These are phyloP conservation scores for Dactylellina haptotyla DNA, from an alignment of 2,329 filamentous ascomycete species.

Conservation along the genomic window DNA sequence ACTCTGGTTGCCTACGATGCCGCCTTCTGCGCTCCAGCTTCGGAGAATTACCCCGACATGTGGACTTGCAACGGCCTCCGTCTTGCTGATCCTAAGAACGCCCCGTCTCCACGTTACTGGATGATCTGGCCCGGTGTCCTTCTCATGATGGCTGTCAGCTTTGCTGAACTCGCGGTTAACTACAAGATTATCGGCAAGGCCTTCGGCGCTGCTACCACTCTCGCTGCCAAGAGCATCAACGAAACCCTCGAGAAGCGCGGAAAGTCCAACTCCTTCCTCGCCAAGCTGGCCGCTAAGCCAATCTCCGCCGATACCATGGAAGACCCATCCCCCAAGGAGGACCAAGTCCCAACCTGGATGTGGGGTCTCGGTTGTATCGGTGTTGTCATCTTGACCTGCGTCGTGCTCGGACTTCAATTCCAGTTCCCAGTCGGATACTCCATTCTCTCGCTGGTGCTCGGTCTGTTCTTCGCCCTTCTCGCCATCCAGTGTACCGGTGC, in stretches of 20 bases:
- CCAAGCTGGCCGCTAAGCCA: conserved; percentile 60
- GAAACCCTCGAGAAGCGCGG: conserved; percentile 61
- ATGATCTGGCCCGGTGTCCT: conserved; percentile 67
- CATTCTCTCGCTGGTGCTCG: conserved; percentile 68
- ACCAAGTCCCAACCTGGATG: conserved; percentile 62
- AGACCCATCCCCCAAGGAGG: conserved; percentile 57
- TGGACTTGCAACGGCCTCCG: conserved; percentile 62
- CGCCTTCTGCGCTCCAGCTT: conserved; percentile 38
- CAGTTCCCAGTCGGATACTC: conserved; percentile 69
- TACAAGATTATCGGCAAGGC: conserved; percentile 64
- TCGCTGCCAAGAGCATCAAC: conserved; percentile 64
- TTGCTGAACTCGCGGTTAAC: conserved; percentile 64
- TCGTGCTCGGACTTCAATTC: conserved; percentile 64
- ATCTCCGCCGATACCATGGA: conserved; percentile 52
- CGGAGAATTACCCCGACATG: conserved; percentile 56
- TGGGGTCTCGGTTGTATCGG: conserved; percentile 68
- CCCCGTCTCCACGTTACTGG: conserved; percentile 66
- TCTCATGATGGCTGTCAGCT: conserved; percentile 66
- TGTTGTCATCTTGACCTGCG: conserved; percentile 66
- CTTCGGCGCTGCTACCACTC: conserved; percentile 65
- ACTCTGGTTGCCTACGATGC: conserved; percentile 55
- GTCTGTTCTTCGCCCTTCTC: conserved; percentile 71
- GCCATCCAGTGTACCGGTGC: conserved; percentile 71
- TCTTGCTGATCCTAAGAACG: conserved; percentile 62
- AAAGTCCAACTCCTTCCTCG: conserved; percentile 63